Evolutionary conservation across 2,329 filamentous ascomycete genomes (phyloP).

Genomic region (Aureobasidium sp.): DNA sequence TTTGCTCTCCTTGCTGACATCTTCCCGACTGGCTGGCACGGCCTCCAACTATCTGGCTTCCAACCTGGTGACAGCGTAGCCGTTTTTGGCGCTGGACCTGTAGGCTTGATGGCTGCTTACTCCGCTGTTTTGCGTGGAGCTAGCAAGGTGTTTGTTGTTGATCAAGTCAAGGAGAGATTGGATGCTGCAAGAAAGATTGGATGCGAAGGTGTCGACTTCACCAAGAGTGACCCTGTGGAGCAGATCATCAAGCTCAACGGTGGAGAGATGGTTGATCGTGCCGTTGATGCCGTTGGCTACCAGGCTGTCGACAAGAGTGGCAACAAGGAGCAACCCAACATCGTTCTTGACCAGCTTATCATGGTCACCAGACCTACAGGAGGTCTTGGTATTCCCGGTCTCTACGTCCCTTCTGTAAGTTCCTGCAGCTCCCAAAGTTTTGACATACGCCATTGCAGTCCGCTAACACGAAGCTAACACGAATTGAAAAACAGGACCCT

Average conservation of each 20-base stretch:
- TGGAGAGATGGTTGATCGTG: constrained; percentile 53
- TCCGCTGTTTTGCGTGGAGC: constrained; percentile 55
- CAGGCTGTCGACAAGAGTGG: constrained; percentile 53
- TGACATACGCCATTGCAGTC: background rate
- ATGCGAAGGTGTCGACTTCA: constrained; percentile 55
- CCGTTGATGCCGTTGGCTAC: constrained; percentile 60
- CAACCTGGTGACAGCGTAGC: constrained; percentile 55
- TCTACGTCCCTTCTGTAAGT: constrained; percentile 34
- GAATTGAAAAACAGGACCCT: constrained; percentile 38
- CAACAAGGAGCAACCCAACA: constrained; percentile 54
- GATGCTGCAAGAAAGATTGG: constrained; percentile 56
- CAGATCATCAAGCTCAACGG: constrained; percentile 54
- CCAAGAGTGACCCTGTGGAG: constrained; percentile 51
- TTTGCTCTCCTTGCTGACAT: constrained; percentile 49
- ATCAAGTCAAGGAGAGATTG: constrained; percentile 54
- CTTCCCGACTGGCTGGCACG: constrained; percentile 51
- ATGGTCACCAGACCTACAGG: constrained; percentile 55
- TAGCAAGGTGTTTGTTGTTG: constrained; percentile 55
- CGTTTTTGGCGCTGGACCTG: constrained; percentile 58
- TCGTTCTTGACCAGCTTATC: constrained; percentile 59
- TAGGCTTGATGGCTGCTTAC: constrained; percentile 60
- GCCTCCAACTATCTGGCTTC: constrained; percentile 52
- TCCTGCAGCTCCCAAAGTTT: background rate
- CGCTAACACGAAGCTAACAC: constrained; percentile 8
- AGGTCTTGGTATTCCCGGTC: constrained; percentile 54